These are phyloP conservation scores for Xylariaceae sp. DNA, from an alignment of 2,329 filamentous ascomycete genomes.

Conservation along the genomic window DNA sequence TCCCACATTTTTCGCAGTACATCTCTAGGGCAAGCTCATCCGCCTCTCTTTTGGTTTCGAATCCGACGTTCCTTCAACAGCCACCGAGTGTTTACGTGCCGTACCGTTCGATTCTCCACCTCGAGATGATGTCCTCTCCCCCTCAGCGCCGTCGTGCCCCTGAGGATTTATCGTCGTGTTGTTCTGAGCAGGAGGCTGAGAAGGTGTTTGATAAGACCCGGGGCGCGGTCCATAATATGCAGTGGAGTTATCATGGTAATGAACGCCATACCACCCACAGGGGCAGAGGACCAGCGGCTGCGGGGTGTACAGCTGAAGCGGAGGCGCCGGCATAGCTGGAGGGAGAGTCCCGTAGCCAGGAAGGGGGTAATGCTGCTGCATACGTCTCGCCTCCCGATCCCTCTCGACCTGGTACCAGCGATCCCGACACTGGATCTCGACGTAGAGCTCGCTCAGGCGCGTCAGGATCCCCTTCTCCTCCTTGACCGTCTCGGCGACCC, in stretches of 20 bases:
- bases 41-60: constrained; percentile 3
- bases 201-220: neutral
- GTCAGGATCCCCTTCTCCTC: constrained; percentile 50
- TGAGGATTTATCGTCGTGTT: neutral
- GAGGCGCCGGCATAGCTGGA: neutral
- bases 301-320: neutral
- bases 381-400: constrained; percentile 24
- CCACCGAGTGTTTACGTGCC: neutral
- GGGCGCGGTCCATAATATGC: neutral
- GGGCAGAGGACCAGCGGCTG: neutral
- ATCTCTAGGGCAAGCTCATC: constrained; percentile 21
- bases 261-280: neutral
- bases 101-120: neutral
- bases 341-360: constrained; percentile 1
- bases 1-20: constrained; percentile 2
- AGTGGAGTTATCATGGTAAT: neutral
- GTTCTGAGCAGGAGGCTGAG: too few species aligned
- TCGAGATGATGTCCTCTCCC: neutral
- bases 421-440: constrained; percentile 51
- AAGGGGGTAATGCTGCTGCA: constrained; percentile 14
- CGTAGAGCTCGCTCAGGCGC: constrained; percentile 52
- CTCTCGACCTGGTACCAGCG: constrained; percentile 41
- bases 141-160: neutral
- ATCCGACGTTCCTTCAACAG: neutral
- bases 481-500: constrained; percentile 47